Percentiles rank a stretch among this genome's conserved stretches.
Conservation (phyloP, 2,329 filamentous ascomycete genomes). For the Fonsecaea monophora region DNA sequence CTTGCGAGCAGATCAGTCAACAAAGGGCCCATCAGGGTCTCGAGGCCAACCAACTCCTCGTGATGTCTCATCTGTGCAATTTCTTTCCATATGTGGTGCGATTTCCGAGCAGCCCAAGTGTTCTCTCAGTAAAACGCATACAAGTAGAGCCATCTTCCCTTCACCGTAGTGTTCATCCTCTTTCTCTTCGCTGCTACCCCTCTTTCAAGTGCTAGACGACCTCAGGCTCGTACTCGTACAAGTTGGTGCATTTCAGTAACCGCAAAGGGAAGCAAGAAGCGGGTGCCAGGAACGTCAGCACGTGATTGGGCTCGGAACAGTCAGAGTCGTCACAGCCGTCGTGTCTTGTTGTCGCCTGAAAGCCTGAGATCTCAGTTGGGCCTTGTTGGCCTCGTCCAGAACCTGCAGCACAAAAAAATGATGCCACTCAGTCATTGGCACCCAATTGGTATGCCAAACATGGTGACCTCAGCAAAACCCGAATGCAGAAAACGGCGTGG, state of each 20-base stretch:
- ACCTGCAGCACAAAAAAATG: background rate
- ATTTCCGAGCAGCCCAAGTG: background rate
- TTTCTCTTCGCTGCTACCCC: background rate
- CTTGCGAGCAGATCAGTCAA: conserved; percentile 1
- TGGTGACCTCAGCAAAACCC: background rate
- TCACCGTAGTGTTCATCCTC: background rate
- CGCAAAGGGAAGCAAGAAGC: background rate
- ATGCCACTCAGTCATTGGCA: background rate
- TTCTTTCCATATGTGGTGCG: background rate
- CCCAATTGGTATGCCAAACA: background rate
- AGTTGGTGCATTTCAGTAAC: background rate
- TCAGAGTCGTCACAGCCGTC: background rate
- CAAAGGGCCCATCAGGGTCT: background rate
- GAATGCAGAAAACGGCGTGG: background rate
- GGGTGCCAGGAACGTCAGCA: background rate
- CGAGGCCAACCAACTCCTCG: background rate
- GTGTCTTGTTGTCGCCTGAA: background rate
- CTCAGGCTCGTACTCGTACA: background rate
- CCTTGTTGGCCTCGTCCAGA: background rate
- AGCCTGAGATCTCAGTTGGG: background rate
- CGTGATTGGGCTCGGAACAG: background rate
- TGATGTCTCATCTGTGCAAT: background rate
- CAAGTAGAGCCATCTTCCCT: background rate
- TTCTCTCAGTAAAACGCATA: background rate
- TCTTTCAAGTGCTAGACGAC: background rate